Base-by-base conservation (phyloP, 2,329 filamentous ascomycete genomes). In the Microsporum ferrugineum region DNA sequence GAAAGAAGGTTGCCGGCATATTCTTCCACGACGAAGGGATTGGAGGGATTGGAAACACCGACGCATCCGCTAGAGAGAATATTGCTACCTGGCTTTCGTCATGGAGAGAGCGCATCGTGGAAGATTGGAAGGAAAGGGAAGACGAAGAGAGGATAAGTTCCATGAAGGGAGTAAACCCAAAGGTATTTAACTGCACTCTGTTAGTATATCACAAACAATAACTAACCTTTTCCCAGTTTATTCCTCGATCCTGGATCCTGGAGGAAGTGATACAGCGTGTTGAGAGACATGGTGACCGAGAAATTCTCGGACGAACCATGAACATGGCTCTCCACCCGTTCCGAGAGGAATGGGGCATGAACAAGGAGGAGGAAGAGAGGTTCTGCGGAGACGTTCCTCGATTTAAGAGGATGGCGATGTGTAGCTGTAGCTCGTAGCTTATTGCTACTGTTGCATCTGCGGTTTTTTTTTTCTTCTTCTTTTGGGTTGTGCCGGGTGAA, bases 191-290 rank as follows among this genome's bases (percentile, higher is more conserved):
- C 17, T 23, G 17, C 17, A 23, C 17, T 23, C 17, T 23, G 17
- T 23, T 23, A 23, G 17, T 23, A 23, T 1, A 23, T 23, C 17
- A 23, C 17, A 58, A 3, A 7, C 23, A 29, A 23, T 29, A 33
- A 0, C n/a, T 12, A 23, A 31, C 14, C 33, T 53, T 49, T 2
- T 27, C 33, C 6, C 60, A 82, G 76, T 99, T 99, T 69, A 79
- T 96, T 0, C 90, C 94, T 0, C 83, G 91, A 55, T 86, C 88
- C 17, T 99, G 92, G 91, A 84, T 99, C 58, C 79, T 99, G 23
- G 92, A 97, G 71, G 94, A 99, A 73, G 73, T 99, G 12, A 97
- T 99, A 66, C 84, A 88, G 53, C 83, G 89, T 7, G 91, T 97
- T 0, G 90, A 97, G 73, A 89, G 89, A 71, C 84, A 86, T 58